phyloP scores from a whole-genome alignment of 148 eudicot genomes.

The Chenopodium formosanum region DNA sequence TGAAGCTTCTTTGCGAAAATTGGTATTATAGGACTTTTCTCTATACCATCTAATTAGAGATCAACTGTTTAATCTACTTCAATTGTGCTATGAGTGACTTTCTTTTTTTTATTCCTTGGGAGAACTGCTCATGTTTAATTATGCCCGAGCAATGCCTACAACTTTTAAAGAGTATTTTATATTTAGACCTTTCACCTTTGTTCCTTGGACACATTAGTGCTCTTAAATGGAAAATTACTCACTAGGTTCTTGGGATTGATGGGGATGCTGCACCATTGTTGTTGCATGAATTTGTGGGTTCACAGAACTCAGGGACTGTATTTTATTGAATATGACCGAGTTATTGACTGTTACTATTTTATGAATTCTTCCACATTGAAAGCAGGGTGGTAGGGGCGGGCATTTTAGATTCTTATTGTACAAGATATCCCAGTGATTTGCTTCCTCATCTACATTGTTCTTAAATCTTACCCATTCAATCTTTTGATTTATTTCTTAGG shows the following conservation, averaged over 20 bases:
- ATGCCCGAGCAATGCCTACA: neutral
- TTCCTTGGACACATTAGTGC: neutral
- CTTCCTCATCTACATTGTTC: neutral
- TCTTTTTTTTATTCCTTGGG: neutral
- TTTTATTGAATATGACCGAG: neutral
- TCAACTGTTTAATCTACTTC: neutral
- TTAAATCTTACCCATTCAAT: neutral
- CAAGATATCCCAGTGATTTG: neutral
- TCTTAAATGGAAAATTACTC: neutral
- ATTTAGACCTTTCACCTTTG: neutral
- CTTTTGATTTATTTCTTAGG: neutral
- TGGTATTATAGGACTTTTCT: constrained; percentile 38
- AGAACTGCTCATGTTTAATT: neutral
- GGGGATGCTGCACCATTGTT: neutral
- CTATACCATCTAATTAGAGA: constrained; percentile 2
- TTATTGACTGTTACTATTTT: neutral
- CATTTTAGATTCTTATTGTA: neutral
- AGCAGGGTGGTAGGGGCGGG: neutral
- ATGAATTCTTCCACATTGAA: neutral
- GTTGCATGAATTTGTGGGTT: constrained; percentile 3
- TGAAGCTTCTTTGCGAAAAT: constrained; percentile 61
- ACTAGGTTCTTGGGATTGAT: constrained; percentile 1
- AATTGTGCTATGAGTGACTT: neutral
- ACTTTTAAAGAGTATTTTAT: neutral
- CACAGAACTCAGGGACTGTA: neutral